These are phyloP conservation scores for Aspergillus sp. DNA, from an alignment of 2,329 filamentous ascomycete genomes.

Conservation along the genomic window DNA sequence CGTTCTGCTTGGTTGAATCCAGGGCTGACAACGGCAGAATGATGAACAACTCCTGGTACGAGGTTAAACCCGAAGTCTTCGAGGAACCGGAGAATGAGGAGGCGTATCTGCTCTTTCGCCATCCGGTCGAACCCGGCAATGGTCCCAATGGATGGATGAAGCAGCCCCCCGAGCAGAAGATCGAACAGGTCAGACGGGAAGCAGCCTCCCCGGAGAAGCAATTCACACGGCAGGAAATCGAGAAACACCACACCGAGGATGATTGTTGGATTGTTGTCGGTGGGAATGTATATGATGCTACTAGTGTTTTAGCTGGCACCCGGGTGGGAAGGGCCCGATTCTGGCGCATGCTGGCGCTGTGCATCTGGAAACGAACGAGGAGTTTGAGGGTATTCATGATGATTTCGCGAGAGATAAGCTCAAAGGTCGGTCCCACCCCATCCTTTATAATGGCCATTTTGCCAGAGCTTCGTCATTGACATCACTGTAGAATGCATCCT, in stretches of 20 bases:
- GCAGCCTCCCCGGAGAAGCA: conserved; percentile 39
- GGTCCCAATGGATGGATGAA: conserved; percentile 44
- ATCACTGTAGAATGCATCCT: conserved; percentile 44
- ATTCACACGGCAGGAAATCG: conserved; percentile 45
- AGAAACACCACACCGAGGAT: conserved; percentile 39
- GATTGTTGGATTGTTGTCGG: conserved; percentile 46
- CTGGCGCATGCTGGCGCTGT: conserved; percentile 42
- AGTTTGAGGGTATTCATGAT: conserved; percentile 43
- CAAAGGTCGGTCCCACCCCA: conserved; percentile 21
- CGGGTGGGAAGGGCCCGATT: conserved; percentile 40
- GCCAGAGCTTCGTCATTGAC: too few species aligned
- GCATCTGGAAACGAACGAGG: conserved; percentile 39
- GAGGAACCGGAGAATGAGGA: conserved; percentile 21
- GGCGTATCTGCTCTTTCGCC: conserved; percentile 33
- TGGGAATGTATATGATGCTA: conserved; percentile 43
- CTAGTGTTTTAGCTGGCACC: conserved; percentile 40
- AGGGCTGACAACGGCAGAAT: conserved; percentile 20
- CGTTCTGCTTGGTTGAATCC: too few species aligned
- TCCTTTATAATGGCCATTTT: too few species aligned
- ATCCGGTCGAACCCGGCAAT: conserved; percentile 37
- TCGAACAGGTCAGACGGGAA: conserved; percentile 37
- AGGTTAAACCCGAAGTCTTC: conserved; percentile 32
- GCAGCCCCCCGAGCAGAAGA: conserved; percentile 35
- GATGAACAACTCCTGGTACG: conserved; percentile 48
- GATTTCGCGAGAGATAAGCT: conserved; percentile 43